Base-by-base conservation (phyloP, 805 yeast species). In the Kodamaea kakaduensis region DNA sequence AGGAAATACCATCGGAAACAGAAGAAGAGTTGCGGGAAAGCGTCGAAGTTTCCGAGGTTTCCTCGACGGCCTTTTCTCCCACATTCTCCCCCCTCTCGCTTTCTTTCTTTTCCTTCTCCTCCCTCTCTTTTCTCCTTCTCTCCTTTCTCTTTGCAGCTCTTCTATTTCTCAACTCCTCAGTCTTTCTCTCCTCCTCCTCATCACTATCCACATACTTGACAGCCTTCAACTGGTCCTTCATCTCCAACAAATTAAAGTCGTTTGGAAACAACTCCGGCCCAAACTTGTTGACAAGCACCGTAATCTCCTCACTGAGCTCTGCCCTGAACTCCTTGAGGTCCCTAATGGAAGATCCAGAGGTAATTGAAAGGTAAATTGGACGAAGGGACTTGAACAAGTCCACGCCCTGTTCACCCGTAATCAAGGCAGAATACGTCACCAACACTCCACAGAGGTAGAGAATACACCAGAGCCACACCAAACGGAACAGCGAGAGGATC, bases 331-430 rank as follows among this genome's bases (percentile, higher is more conserved):
- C 59, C 48, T 84, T 79, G 46, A 93, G 64, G 39, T 78, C 73
- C 27, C 58, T 55, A 32, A 82, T 64, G 1, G 79, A 73, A 13
- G 72, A 61, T 25, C 83, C 81, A 16, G 77, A 69, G 8, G 73
- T 73, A 13, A 84, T 56, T 3, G 84, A 76, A 17, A 82, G 56
- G 59, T 82, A 83, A 27, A 90, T 62, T 1, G 97, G 96, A 45
- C 88, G 73, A 37, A 90, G 63, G 3, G 94, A 81, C 54, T 87
- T 87, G 56, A 83, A 73, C 31, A 84, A 71, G 54, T 90, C 97
- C 78, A 86, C 73, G 22, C 98, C 98, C 41, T 80, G 83, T 53
- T 93, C 98, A 36, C 98, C 97, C 39, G 87, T 78, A 17, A 86
- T 70, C 46, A 93, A 70, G 0, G 98, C 96, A n/a, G 95, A 79